These are phyloP conservation scores for Lepidium didymum DNA, from an alignment of 345 rosid genomes.

Conservation along the genomic window DNA sequence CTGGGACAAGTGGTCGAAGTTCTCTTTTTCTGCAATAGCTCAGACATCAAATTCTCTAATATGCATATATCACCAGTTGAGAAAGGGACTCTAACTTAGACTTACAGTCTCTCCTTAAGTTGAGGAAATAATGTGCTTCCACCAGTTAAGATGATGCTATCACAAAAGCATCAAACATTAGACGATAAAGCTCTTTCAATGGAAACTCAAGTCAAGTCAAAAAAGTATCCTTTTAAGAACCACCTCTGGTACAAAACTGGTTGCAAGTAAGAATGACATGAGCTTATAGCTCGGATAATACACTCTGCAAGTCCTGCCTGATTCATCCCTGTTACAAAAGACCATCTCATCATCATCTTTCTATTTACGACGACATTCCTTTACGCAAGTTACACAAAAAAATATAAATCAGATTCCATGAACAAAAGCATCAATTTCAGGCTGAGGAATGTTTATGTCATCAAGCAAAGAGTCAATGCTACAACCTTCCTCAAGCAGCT, in stretches of 20 bases:
- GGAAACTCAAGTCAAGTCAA: neutral
- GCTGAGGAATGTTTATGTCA: slow-evolving; percentile 33
- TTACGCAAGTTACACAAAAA: neutral
- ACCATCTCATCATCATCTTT: neutral
- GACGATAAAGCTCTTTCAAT: neutral
- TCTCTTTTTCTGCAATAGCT: slow-evolving; percentile 56
- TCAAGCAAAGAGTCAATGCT: slow-evolving; percentile 66
- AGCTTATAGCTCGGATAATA: slow-evolving; percentile 82
- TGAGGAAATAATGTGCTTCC: slow-evolving; percentile 84
- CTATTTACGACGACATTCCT: neutral
- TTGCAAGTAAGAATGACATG: slow-evolving; percentile 78
- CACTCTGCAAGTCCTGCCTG: slow-evolving; percentile 97
- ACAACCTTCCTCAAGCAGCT: slow-evolving; percentile 50
- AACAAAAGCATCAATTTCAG: slow-evolving; percentile 29
- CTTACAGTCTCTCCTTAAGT: slow-evolving; percentile 83
- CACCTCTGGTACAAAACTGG: slow-evolving; percentile 90
- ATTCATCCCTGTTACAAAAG: slow-evolving; percentile 58
- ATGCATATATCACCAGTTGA: neutral
- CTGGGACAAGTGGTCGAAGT: slow-evolving; percentile 95
- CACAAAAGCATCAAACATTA: slow-evolving; percentile 17
- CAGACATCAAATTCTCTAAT: neutral
- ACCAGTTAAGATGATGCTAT: slow-evolving; percentile 86
- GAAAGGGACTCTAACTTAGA: neutral
- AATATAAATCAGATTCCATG: slow-evolving; percentile 21
- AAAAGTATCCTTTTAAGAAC: neutral